Evolutionary conservation across 192 early-diverging fungal genomes (phyloP).

Genomic region (Gamsiella multidivaricata): DNA sequence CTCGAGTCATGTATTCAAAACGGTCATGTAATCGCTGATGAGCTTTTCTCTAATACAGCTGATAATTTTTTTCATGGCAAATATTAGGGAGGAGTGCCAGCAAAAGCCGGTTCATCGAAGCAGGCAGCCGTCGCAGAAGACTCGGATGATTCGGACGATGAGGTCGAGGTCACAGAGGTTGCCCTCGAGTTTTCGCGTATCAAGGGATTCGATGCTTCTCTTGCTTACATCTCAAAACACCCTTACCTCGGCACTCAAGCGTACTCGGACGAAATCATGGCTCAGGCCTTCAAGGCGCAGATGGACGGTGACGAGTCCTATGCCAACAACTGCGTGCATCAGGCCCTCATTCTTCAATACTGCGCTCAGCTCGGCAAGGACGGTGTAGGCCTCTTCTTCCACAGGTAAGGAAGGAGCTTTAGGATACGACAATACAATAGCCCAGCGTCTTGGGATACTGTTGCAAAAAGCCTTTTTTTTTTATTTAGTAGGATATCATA

Average conservation of each 20-base stretch:
- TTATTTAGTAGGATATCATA: constrained; percentile 6
- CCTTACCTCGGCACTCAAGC: constrained; percentile 75
- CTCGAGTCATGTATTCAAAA: neutral
- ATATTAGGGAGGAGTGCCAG: constrained; percentile 30
- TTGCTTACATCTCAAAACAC: constrained; percentile 75
- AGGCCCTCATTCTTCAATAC: constrained; percentile 88
- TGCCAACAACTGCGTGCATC: constrained; percentile 81
- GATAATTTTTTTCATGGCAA: neutral
- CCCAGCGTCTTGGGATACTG: neutral
- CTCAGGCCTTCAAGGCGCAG: constrained; percentile 82
- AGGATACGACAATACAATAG: neutral
- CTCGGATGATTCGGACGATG: constrained; percentile 67
- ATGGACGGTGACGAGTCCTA: constrained; percentile 75
- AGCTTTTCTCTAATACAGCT: no score
- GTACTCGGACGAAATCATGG: constrained; percentile 86
- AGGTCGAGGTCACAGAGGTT: constrained; percentile 63
- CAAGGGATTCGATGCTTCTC: constrained; percentile 68
- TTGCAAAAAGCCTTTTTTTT: neutral
- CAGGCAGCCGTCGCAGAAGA: constrained; percentile 22
- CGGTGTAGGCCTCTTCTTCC: constrained; percentile 88
- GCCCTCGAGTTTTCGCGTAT: constrained; percentile 69
- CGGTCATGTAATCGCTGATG: neutral
- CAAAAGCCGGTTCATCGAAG: constrained; percentile 29
- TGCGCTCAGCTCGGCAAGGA: constrained; percentile 82
- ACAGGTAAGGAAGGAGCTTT: constrained; percentile 61